Conservation (phyloP, 768 basidiomycete genomes). For the Agrocybe praecox region DNA sequence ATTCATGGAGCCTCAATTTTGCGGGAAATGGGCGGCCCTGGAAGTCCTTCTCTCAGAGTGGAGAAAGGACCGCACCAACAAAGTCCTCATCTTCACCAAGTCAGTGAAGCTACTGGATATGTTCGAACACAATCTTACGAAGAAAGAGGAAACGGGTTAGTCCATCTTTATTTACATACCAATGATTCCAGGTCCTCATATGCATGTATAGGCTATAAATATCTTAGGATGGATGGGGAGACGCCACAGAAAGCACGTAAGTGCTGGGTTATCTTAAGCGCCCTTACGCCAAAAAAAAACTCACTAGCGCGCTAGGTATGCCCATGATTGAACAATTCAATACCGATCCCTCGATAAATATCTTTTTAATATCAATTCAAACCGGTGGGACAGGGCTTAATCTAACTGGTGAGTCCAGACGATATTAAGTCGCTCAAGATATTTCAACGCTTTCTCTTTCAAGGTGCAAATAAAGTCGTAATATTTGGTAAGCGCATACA, state of each 20-base stretch:
- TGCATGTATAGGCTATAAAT: conserved; percentile 50
- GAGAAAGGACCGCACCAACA: conserved; percentile 69
- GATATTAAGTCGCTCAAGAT: neutral
- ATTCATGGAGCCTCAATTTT: conserved; percentile 64
- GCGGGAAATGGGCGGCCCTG: conserved; percentile 85
- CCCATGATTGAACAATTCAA: conserved; percentile 85
- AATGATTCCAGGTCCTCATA: too few species aligned
- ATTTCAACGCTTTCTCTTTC: neutral
- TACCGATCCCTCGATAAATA: conserved; percentile 65
- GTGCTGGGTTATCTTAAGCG: conserved; percentile 22
- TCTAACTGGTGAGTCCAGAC: conserved; percentile 50
- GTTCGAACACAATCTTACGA: conserved; percentile 75
- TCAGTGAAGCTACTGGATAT: conserved; percentile 89
- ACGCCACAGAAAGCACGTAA: conserved; percentile 67
- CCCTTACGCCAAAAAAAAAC: neutral
- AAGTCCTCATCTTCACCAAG: conserved; percentile 93
- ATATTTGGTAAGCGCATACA: conserved; percentile 66
- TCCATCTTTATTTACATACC: neutral
- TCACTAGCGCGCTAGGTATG: conserved; percentile 59
- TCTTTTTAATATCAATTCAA: conserved; percentile 89
- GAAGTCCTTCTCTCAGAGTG: conserved; percentile 66
- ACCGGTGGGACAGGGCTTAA: conserved; percentile 94
- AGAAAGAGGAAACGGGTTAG: conserved; percentile 41
- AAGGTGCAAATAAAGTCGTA: conserved; percentile 90
- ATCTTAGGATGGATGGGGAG: conserved; percentile 80